These are phyloP conservation scores for Aspergillus oerlinghausenensis DNA, from an alignment of 2,329 filamentous ascomycete genomes.

Conservation along the genomic window DNA sequence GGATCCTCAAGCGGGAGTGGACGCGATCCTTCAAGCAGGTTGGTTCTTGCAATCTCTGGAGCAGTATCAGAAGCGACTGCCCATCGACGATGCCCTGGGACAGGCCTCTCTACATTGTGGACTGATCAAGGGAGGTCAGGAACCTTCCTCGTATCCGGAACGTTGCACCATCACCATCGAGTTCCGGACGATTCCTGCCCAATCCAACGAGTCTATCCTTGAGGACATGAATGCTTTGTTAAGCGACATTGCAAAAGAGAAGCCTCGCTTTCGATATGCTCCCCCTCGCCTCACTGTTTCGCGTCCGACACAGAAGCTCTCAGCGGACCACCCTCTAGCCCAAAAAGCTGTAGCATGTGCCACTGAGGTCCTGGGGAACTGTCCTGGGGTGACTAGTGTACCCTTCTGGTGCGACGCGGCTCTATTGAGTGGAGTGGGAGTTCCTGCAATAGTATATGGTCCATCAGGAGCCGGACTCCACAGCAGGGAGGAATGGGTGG, in stretches of 20 bases:
- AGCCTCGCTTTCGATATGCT: constrained; percentile 38
- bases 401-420: constrained; percentile 52
- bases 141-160: constrained; percentile 49
- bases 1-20: constrained; percentile 42
- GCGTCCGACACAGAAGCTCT: constrained; percentile 42
- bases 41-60: constrained; percentile 46
- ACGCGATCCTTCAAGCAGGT: constrained; percentile 48
- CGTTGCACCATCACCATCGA: constrained; percentile 48
- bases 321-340: constrained; percentile 40
- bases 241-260: constrained; percentile 24
- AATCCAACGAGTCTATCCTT: constrained; percentile 37
- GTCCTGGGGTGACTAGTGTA: constrained; percentile 24
- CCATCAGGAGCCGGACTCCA: constrained; percentile 49
- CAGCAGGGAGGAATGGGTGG: constrained; percentile 48
- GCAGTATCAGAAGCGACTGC: constrained; percentile 36
- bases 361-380: constrained; percentile 20
- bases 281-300: constrained; percentile 39
- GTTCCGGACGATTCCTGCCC: constrained; percentile 45
- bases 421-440: constrained; percentile 42
- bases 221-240: constrained; percentile 38
- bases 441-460: constrained; percentile 46
- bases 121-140: constrained; percentile 49
- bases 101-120: constrained; percentile 46
- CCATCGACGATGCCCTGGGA: constrained; percentile 32
- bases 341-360: constrained; percentile 28